Conservation (phyloP, 441 rosid genomes). For the Mallotus japonicus region DNA sequence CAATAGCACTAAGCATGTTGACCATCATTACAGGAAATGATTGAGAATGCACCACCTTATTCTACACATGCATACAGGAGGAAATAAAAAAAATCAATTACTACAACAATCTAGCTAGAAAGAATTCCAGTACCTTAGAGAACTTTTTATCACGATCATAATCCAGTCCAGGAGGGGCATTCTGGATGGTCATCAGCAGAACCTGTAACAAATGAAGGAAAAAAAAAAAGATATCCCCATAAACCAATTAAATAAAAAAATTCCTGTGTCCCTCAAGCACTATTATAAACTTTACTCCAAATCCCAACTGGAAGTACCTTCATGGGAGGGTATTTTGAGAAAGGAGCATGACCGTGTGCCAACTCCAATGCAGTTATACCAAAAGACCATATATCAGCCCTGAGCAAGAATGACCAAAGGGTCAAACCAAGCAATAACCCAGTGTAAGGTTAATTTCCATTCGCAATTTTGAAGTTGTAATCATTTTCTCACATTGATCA, state of each 20-base stretch:
- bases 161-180: conserved; percentile 99
- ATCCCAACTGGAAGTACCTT: conserved; percentile 59
- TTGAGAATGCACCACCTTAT: conserved; percentile 12
- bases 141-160: conserved; percentile 97
- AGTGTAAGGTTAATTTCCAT: not conserved
- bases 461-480: conserved; percentile 1
- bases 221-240: conserved; percentile 4
- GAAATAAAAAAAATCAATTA: not conserved
- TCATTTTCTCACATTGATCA: conserved; percentile 1
- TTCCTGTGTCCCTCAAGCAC: not conserved
- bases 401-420: conserved; percentile 34
- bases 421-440: conserved; percentile 28
- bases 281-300: conserved; percentile 15
- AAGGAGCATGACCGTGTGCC: conserved; percentile 99
- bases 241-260: conserved; percentile 6
- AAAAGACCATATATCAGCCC: conserved; percentile 99
- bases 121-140: conserved; percentile 89
- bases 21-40: too few species aligned
- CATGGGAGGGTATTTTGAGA: conserved; percentile 98
- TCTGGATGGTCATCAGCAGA: conserved; percentile 96
- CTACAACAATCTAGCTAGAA: conserved; percentile 43
- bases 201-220: conserved; percentile 47
- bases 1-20: conserved; percentile 10
- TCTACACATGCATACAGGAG: conserved; percentile 4
- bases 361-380: conserved; percentile 97